Evolutionary conservation across 371 early-diverging fungal genomes (phyloP), one percentile per base, ranked within the genome.

Genomic region (Mucor sp.): DNA sequence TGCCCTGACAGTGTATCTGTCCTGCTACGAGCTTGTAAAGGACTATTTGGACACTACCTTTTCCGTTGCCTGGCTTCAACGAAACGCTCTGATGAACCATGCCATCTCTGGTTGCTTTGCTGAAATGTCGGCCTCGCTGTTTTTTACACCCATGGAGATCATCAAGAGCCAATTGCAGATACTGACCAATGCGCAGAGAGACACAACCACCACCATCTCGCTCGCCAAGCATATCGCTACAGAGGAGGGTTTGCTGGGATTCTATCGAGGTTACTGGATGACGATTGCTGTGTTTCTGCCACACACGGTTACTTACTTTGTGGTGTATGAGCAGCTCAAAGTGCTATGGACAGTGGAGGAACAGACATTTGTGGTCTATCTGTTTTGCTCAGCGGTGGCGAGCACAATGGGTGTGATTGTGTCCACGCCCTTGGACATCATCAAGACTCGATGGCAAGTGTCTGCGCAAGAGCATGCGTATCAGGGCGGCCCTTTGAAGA

Each of bases 351-450:
- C 4, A 4, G 25, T 23, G 6, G 58, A 58, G 11, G 43, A 63
- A 17, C 66, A 62, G 25, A 66, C 66, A 4, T 85, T 87, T 63
- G 21, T 69, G 25, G 84, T 79, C 1, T 89, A 89, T 67, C 63
- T 88, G 6, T 32, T 76, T 6, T 87, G 86, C 64, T 82, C 93
- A 9, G 84, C 78, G 0, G 32, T 84, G 0, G 78, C 92, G 0
- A 85, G 89, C 48, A 72, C 85, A 6, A 87, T 95, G 39, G 97
- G 97, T 65, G 93, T 96, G 2, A 69, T 92, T 27, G 91, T 96
- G n/a, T 94, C 95, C 19, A 97, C 98, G 1, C 98, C 97, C 0
- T 92, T 96, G 9, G 98, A 97, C 78, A 95, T 97, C 25, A 94
- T 97, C 77, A 97, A 97, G 78, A 97, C 98, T 5, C 84, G 98